phyloP scores from a whole-genome alignment of 306 rosid genomes.

The Datisca glomerata region DNA sequence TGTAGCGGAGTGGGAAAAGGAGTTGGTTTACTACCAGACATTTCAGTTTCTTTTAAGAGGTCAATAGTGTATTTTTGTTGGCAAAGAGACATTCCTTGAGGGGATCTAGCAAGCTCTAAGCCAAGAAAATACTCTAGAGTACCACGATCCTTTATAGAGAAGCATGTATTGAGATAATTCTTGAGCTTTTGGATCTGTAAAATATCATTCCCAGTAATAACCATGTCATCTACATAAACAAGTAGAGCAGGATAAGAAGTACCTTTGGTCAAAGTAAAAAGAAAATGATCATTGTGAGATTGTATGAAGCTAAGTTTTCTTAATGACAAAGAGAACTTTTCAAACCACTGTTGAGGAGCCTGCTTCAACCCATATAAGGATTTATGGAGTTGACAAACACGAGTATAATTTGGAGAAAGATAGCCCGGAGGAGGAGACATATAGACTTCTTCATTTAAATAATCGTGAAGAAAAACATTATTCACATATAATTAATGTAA shows the following conservation, averaged over 20 bases:
- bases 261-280: neutral
- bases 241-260: neutral
- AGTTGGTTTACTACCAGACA: neutral
- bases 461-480: neutral
- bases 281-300: no score
- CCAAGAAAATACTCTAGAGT: neutral
- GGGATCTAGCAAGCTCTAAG: neutral
- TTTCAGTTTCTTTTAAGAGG: neutral
- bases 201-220: neutral
- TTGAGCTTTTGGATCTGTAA: neutral
- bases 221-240: neutral
- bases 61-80: constrained; percentile 6
- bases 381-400: neutral
- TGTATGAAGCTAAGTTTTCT: no score
- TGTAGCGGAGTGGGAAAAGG: neutral
- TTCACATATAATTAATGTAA: constrained; percentile 10
- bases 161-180: neutral
- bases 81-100: neutral
- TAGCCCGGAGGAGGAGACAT: neutral
- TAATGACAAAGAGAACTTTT: neutral
- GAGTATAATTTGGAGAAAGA: neutral
- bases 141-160: neutral
- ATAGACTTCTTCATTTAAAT: neutral
- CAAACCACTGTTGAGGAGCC: neutral
- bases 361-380: constrained; percentile 4